Evolutionary conservation across 768 basidiomycete genomes (phyloP), one percentile per base, ranked within the genome.

Genomic region (Sarcodon aspratus): DNA sequence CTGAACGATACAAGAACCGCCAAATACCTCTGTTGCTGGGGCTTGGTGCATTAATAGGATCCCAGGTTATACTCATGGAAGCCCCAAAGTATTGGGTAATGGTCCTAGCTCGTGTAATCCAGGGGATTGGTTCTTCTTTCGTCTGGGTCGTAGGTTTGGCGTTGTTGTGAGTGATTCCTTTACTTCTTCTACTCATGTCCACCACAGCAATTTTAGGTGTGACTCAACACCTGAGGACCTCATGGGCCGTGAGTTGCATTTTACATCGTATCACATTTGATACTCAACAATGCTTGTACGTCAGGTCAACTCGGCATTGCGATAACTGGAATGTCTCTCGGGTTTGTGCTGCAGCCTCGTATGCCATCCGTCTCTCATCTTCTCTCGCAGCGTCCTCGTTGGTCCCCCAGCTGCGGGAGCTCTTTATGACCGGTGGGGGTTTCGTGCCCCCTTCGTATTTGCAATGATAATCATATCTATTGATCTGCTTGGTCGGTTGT

Each of bases 141-240:
- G 62, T 70, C 27, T 68, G 68, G 69, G 63, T 66, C 11, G 63
- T 66, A 8, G 69, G 67, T 9, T 61, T 69, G 6, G 67, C 68
- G 1, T 49, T 70, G 9, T 43, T 70, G 67, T 68, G 49, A 48
- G 67, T 52, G 6, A 2, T 15, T 8, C 3, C 45, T 12, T 38
- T 32, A 13, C 11, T 7, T 12, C 7, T 18, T 31, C 38, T 36
- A 32, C 8, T 31, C 11, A 1, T 44, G 21, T 34, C 33, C 15
- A 47, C 11, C 13, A 18, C 13, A 9, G 12, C 10, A 33, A 7
- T 34, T 42, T 7, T 33, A 69, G 68, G 45, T 69, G 67, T 47
- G 69, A 70, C 48, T 65, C 65, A 0, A 59, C 61, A 6, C 61
- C 69, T 1, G 65, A 67, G 48, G 50, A 56, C 17, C 51, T 59